Evolutionary conservation across 345 rosid genomes (phyloP), one percentile per base, ranked within the genome.

Genomic region (Geranium brycei): DNA sequence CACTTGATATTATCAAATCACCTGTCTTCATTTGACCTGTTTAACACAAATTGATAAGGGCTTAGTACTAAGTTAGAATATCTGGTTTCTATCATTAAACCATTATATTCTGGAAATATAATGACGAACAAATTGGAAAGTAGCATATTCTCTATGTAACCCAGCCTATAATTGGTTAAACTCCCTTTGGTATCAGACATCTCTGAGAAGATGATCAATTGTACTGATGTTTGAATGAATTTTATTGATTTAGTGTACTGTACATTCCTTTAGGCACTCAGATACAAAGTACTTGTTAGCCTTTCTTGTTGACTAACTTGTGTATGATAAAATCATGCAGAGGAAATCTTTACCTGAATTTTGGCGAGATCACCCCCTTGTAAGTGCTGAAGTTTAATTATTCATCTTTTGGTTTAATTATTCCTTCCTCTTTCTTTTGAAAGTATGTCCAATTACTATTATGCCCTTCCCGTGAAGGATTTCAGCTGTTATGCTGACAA

Each of bases 291-390:
- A 32, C 12, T 35, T 14, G 57, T 19, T 17, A 15, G 4, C 14
- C 31, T 51, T 10, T 13, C 31, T 35, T 12, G 56, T 17, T n/a
- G 32, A 7, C 41, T 64, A 62, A 15, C 16, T 53, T 28, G 16
- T 28, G 67, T 23, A 56, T 73, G 41, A 35, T 35, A 35, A 35
- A 47, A 68, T 76, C 62, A 23, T 75, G 80, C 95, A 91, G 95
- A 79, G 91, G 80, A 87, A 66, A 74, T 85, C 97, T 13, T 77
- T 88, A 65, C 96, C 96, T 58, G 95, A 91, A 78, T 91, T 91
- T 78, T 91, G 97, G 97, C 82, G 96, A 72, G 96, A 91, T 70
- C 89, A 30, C 11, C 82, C 91, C 63, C 70, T 80, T 66, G 96
- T 91, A 76, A 87, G 95, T 81, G 70, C 31, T 31, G 14, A 4